Conservation (phyloP, 1,139 yeast species). For the Blastobotrys aristatus region DNA sequence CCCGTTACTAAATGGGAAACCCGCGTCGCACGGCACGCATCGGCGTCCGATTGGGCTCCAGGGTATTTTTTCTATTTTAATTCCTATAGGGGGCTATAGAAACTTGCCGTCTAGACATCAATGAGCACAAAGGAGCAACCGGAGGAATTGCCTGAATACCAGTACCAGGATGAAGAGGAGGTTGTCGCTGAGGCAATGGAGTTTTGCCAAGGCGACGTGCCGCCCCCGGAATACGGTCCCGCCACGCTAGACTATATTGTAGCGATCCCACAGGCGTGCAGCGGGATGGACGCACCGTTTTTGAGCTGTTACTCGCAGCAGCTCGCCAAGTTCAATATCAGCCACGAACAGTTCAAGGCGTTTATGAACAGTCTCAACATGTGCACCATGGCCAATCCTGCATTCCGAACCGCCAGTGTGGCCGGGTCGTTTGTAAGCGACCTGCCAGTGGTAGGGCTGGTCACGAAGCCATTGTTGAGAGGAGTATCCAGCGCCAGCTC, state of each 20-base stretch:
- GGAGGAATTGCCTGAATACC: background rate
- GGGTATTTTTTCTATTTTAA: too few species aligned
- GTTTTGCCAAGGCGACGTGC: background rate
- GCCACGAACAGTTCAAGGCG: background rate
- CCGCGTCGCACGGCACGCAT: too few species aligned
- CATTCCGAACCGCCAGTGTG: background rate
- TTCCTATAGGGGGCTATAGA: too few species aligned
- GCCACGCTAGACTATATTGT: background rate
- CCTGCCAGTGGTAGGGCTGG: background rate
- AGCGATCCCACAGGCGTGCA: background rate
- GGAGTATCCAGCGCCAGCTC: background rate
- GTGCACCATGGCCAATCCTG: background rate
- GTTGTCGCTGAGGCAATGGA: background rate
- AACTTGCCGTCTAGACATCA: too few species aligned
- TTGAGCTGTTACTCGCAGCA: background rate
- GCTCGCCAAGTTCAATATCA: background rate
- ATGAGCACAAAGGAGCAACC: background rate
- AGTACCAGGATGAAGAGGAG: background rate
- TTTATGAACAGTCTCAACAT: slow-evolving; percentile 1
- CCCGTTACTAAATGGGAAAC: too few species aligned
- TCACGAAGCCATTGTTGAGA: background rate
- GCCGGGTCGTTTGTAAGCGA: background rate
- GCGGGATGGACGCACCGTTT: background rate
- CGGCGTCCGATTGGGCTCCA: too few species aligned
- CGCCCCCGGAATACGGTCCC: background rate